A percentile compares a stretch with the other conserved stretches of the same genome.
These are phyloP conservation scores for Apiospora rasikravindrae DNA, from an alignment of 2,329 filamentous ascomycete species.

Conservation along the genomic window DNA sequence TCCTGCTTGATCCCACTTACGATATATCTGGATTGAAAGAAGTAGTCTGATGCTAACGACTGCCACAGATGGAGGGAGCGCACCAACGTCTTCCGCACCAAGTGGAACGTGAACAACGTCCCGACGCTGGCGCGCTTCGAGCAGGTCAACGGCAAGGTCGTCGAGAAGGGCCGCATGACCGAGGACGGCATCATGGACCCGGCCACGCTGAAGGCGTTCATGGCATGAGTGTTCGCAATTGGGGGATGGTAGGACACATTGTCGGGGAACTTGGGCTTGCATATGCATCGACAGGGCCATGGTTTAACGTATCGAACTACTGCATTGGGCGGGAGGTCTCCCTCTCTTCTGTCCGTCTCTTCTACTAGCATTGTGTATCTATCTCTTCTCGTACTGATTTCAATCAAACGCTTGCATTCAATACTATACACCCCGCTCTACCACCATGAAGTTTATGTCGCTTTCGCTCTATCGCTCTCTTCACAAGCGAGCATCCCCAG, in stretches of 20 bases:
- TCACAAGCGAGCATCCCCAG: background rate
- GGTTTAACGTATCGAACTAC: background rate
- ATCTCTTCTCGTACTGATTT: background rate
- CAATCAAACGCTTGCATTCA: background rate
- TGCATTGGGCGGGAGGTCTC: background rate
- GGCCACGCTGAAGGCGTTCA: constrained; percentile 30
- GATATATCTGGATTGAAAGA: background rate
- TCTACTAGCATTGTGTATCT: background rate
- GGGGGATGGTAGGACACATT: background rate
- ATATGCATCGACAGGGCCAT: background rate
- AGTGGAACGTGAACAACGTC: constrained; percentile 41
- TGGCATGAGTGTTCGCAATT: constrained; percentile 21
- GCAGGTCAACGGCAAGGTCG: constrained; percentile 35
- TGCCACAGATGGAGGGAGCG: constrained; percentile 40
- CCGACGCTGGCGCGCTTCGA: constrained; percentile 43
- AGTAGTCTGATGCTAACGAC: background rate
- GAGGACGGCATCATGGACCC: constrained; percentile 40
- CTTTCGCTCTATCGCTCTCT: background rate
- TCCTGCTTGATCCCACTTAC: background rate
- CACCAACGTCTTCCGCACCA: constrained; percentile 40
- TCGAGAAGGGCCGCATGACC: constrained; percentile 38
- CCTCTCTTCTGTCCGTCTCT: background rate
- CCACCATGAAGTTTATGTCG: background rate
- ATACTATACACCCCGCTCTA: background rate
- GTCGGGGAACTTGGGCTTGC: background rate